phyloP scores from a whole-genome alignment of 2,329 filamentous ascomycete genomes.

The Hypocrella siamensis region DNA sequence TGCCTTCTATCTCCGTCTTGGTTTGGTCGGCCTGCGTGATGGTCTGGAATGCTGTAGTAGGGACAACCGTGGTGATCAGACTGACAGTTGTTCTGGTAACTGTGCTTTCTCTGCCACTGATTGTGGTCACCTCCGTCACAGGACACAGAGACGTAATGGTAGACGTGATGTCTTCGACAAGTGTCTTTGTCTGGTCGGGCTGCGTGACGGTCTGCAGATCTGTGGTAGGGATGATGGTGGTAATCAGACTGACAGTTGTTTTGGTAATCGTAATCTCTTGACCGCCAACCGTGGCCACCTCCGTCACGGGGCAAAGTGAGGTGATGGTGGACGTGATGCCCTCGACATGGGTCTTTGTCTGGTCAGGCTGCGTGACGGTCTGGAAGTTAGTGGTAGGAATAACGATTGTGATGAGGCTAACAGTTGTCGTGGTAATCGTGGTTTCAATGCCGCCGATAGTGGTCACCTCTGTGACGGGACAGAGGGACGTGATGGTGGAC shows the following conservation, averaged over 20 bases:
- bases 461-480: slow-evolving; percentile 22
- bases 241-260: slow-evolving; percentile 9
- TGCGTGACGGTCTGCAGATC: slow-evolving; percentile 14
- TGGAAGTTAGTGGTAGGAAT: slow-evolving; percentile 13
- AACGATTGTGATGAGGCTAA: slow-evolving; percentile 11
- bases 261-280: slow-evolving; percentile 8
- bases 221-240: slow-evolving; percentile 13
- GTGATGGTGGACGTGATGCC: slow-evolving; percentile 25
- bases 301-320: slow-evolving; percentile 23
- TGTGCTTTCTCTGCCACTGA: slow-evolving; percentile 21
- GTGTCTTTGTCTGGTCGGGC: slow-evolving; percentile 17
- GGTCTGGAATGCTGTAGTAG: too few species aligned
- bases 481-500: slow-evolving; percentile 25
- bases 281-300: slow-evolving; percentile 14
- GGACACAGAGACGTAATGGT: slow-evolving; percentile 28
- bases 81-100: too few species aligned
- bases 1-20: too few species aligned
- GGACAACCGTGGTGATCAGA: too few species aligned
- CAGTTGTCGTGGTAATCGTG: slow-evolving; percentile 10
- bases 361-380: slow-evolving; percentile 14
- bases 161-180: slow-evolving; percentile 18
- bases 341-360: slow-evolving; percentile 17
- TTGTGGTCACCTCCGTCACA: slow-evolving; percentile 26
- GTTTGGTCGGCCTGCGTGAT: too few species aligned
- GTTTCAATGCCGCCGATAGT: slow-evolving; percentile 9